Evolutionary conservation across 1,284 basidiomycete species (phyloP).

Genomic region (Cutaneotrichosporon spelunceum): DNA sequence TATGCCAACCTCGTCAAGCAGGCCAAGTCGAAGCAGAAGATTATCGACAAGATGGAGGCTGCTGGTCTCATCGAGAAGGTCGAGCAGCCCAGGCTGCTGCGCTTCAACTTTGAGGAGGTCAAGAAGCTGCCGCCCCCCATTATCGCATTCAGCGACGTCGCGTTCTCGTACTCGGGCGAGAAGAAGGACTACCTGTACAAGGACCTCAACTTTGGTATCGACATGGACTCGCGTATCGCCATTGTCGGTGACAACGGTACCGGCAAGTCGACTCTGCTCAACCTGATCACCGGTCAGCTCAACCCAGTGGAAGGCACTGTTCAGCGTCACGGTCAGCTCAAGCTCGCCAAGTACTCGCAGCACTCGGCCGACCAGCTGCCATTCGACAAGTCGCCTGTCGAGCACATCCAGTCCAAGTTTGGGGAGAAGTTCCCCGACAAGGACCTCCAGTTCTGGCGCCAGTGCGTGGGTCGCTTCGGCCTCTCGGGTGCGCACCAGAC

Average conservation of each 20-base stretch:
- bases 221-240: conserved; percentile 65
- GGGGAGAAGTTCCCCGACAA: conserved; percentile 87
- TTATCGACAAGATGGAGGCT: conserved; percentile 99
- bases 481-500: conserved; percentile 92
- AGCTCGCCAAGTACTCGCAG: conserved; percentile 96
- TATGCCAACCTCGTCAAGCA: conserved; percentile 98
- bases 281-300: conserved; percentile 84
- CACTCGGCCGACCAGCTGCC: conserved; percentile 98
- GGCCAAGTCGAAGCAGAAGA: conserved; percentile 99
- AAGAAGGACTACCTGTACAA: conserved; percentile 84
- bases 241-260: conserved; percentile 98
- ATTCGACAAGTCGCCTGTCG: conserved; percentile 86
- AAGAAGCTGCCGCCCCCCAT: conserved; percentile 92
- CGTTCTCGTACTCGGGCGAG: conserved; percentile 90
- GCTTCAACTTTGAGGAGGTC: conserved; percentile 96
- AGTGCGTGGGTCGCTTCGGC: conserved; percentile 93
- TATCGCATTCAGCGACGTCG: conserved; percentile 91
- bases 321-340: conserved; percentile 82
- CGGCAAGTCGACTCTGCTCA: conserved; percentile 94
- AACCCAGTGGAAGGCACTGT: conserved; percentile 81
- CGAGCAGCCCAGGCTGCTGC: conserved; percentile 66
- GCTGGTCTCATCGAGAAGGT: conserved; percentile 92
- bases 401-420: conserved; percentile 86
- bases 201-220: conserved; percentile 88
- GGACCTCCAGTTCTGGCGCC: conserved; percentile 83